Percentiles rank a stretch among this genome's conserved stretches.
These are phyloP conservation scores for Sporobolomyces roseus DNA, from an alignment of 768 basidiomycete species.

Conservation along the genomic window DNA sequence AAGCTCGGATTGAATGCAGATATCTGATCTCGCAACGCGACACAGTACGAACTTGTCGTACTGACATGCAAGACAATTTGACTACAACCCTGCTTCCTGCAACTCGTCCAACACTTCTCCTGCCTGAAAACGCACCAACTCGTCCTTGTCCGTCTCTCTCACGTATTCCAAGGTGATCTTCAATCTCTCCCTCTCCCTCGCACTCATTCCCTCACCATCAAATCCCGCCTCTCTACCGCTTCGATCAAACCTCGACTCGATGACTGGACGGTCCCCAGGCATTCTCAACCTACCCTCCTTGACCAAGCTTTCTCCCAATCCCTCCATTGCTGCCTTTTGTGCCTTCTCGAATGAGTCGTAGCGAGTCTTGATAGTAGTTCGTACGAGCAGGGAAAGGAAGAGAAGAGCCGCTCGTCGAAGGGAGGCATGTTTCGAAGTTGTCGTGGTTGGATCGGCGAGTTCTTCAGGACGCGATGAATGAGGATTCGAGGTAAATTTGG, in stretches of 20 bases:
- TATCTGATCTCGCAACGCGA: too few species aligned
- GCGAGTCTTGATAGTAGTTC: constrained; percentile 57
- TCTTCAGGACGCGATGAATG: constrained; percentile 28
- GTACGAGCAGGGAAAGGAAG: constrained; percentile 67
- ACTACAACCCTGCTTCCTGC: constrained; percentile 10
- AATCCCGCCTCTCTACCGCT: neutral
- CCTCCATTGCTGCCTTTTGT: neutral
- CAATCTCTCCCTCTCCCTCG: constrained; percentile 54
- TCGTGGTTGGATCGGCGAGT: constrained; percentile 59
- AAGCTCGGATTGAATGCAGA: too few species aligned
- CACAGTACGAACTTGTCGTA: too few species aligned
- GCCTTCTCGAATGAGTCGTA: constrained; percentile 51
- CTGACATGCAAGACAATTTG: neutral
- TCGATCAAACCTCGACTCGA: neutral
- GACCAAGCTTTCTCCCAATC: constrained; percentile 4
- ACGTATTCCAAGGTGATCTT: constrained; percentile 66
- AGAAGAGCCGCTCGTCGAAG: constrained; percentile 82
- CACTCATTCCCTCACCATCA: constrained; percentile 46
- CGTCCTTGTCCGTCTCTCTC: constrained; percentile 66
- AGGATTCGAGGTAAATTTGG: neutral
- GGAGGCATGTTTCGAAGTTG: constrained; percentile 66
- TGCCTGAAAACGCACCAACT: constrained; percentile 55
- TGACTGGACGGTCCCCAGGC: constrained; percentile 1
- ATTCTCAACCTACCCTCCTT: constrained; percentile 13
- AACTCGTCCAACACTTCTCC: constrained; percentile 24